Evolutionary conservation across 2,329 filamentous ascomycete genomes (phyloP).

Genomic region (Thermomyces lanuginosus): DNA sequence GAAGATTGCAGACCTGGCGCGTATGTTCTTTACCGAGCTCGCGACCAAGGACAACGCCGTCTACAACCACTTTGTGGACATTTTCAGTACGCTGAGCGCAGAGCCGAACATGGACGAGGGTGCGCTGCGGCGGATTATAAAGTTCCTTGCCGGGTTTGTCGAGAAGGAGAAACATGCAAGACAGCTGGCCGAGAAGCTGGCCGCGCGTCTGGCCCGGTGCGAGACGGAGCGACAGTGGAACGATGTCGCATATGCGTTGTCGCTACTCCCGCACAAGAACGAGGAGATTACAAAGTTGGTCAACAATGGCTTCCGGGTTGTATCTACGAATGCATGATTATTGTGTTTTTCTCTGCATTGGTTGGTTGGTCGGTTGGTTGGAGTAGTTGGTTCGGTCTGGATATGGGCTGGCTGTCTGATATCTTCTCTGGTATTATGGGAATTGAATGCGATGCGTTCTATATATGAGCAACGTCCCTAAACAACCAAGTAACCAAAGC

Average conservation of each 20-base stretch:
- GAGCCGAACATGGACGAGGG: constrained; percentile 71
- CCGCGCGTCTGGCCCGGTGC: constrained; percentile 66
- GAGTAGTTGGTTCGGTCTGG: too few species aligned
- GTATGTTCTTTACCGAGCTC: constrained; percentile 97
- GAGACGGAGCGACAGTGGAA: constrained; percentile 95
- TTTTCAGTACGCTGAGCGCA: constrained; percentile 84
- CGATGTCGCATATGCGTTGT: constrained; percentile 84
- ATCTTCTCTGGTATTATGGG: too few species aligned
- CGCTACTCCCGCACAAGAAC: constrained; percentile 60
- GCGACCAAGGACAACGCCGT: constrained; percentile 97
- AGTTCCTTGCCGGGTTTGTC: constrained; percentile 87
- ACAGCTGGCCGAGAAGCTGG: constrained; percentile 82
- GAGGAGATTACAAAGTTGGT: constrained; percentile 31
- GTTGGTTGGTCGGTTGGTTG: background rate
- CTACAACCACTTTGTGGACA: constrained; percentile 98
- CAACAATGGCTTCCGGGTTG: constrained; percentile 39
- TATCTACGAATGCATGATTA: constrained; percentile 43
- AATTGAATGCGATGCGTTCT: too few species aligned
- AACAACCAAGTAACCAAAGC: too few species aligned
- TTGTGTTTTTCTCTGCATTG: background rate
- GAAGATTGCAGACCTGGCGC: constrained; percentile 76
- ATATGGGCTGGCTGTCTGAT: too few species aligned
- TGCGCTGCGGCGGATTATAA: constrained; percentile 68
- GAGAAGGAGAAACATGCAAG: constrained; percentile 99
- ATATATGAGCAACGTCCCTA: too few species aligned